These are phyloP conservation scores for Erythrobasidium yunnanense DNA, from an alignment of 768 basidiomycete species.

Conservation along the genomic window DNA sequence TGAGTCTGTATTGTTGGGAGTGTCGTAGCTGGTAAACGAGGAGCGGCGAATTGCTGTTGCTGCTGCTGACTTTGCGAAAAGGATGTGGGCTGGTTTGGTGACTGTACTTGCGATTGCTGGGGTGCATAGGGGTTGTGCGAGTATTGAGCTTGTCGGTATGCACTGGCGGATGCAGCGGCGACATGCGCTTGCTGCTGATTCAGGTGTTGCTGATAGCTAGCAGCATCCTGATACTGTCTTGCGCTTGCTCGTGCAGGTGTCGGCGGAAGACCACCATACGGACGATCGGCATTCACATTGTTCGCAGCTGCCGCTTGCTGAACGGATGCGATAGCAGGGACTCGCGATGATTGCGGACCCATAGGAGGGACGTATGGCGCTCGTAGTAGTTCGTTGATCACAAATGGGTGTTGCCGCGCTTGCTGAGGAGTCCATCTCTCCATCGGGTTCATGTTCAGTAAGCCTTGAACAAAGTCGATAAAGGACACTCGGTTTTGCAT, in stretches of 20 bases:
- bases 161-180: constrained; percentile 37
- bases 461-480: constrained; percentile 92
- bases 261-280: constrained; percentile 83
- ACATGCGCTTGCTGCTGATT: constrained; percentile 87
- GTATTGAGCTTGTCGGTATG: constrained; percentile 36
- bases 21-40: neutral
- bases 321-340: too few relatives aligned
- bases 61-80: neutral
- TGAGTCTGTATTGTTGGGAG: constrained; percentile 31
- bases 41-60: too few relatives aligned
- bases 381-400: constrained; percentile 89
- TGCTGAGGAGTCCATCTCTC: constrained; percentile 96
- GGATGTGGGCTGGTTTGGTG: constrained; percentile 23
- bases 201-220: constrained; percentile 85
- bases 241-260: constrained; percentile 70
- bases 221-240: constrained; percentile 80
- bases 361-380: constrained; percentile 36
- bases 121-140: constrained; percentile 33
- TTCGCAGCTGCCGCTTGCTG: too few relatives aligned
- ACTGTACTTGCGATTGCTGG: too few relatives aligned
- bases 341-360: neutral
- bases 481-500: constrained; percentile 86
- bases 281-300: constrained; percentile 78
- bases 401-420: constrained; percentile 89
- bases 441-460: constrained; percentile 86